Percentiles rank a stretch among this genome's conserved stretches.
phyloP scores from a whole-genome alignment of 371 early-diverging fungal genomes.

The Phascolomyces articulosus region DNA sequence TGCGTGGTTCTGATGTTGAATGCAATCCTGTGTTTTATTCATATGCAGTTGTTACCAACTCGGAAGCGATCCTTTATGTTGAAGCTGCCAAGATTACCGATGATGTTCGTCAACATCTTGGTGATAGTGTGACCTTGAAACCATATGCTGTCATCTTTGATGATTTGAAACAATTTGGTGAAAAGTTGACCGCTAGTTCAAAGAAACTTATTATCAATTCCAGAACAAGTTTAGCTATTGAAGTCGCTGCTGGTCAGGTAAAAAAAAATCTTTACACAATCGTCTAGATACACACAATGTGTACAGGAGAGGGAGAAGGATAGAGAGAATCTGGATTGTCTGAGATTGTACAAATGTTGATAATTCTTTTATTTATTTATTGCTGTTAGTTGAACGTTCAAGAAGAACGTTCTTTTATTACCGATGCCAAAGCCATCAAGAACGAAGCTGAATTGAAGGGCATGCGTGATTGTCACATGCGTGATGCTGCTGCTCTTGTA shows the following conservation, averaged over 20 bases:
- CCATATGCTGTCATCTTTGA: constrained; percentile 82
- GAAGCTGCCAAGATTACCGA: constrained; percentile 73
- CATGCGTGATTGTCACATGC: constrained; percentile 91
- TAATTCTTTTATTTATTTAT: too few relatives aligned
- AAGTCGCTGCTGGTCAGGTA: constrained; percentile 54
- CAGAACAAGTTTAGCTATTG: constrained; percentile 73
- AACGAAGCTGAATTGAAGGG: constrained; percentile 92
- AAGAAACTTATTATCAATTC: constrained; percentile 60
- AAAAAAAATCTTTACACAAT: background rate
- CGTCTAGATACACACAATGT: too few relatives aligned
- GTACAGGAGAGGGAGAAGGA: background rate
- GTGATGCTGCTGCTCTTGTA: constrained; percentile 93
- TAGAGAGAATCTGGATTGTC: too few relatives aligned
- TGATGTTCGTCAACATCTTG: constrained; percentile 63
- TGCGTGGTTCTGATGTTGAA: constrained; percentile 97
- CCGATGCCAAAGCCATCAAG: constrained; percentile 91
- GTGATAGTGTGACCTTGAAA: constrained; percentile 58
- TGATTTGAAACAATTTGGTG: constrained; percentile 57
- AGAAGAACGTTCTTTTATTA: constrained; percentile 70
- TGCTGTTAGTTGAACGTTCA: constrained; percentile 26
- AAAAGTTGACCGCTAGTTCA: constrained; percentile 32
- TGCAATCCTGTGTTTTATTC: constrained; percentile 99
- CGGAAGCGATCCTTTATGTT: constrained; percentile 77
- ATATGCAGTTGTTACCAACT: constrained; percentile 81
- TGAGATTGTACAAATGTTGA: too few relatives aligned